Evolutionary conservation across 805 yeast species (phyloP), one percentile per base, ranked within the genome.

Genomic region (Tetrapisispora namnaoensis): DNA sequence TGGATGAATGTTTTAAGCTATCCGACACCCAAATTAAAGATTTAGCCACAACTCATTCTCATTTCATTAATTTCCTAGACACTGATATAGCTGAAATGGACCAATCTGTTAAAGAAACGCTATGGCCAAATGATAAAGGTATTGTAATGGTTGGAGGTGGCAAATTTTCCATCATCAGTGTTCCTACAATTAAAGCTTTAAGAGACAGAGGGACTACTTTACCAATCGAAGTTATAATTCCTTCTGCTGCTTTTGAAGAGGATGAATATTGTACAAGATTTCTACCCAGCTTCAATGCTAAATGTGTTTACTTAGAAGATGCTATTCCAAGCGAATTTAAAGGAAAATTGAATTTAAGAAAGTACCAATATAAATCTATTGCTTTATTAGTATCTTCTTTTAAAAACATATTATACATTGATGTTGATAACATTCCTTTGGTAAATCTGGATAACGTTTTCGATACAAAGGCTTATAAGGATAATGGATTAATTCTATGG

Each of bases 171-270:
- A 77, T 86, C 77, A 64, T 83, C 27, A 71, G 84, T 1, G 64
- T 81, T 27, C 60, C 80, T 6, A 73, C 83, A 10, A 67, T 83
- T 8, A 68, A 70, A 52, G 65, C 71, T 43, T 55, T 88, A 45
- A 70, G 95, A 58, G 77, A 79, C 37, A 69, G 75, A 8, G 88
- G 91, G 2, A 79, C 85, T 2, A 73, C 72, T 14, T 65, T 83
- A 36, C 96, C 96, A 0, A 79, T 89, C 20, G 96, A 89, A 70
- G 84, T 89, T 10, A 75, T 86, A 54, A 78, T 89, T 54, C 95
- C 95, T 9, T 74, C 78, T 37, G 70, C 73, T 20, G 75, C 75
- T 32, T 93, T 85, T 58, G 93, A 86, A 58, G 73, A 78, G 36
- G 71, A 76, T 30, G 84, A 82, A 49, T 72, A 81, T 46, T 88